Evolutionary conservation across 169 alveolate genomes (phyloP), one percentile per base, ranked within the genome.

Genomic region (Plasmodium vivax): DNA sequence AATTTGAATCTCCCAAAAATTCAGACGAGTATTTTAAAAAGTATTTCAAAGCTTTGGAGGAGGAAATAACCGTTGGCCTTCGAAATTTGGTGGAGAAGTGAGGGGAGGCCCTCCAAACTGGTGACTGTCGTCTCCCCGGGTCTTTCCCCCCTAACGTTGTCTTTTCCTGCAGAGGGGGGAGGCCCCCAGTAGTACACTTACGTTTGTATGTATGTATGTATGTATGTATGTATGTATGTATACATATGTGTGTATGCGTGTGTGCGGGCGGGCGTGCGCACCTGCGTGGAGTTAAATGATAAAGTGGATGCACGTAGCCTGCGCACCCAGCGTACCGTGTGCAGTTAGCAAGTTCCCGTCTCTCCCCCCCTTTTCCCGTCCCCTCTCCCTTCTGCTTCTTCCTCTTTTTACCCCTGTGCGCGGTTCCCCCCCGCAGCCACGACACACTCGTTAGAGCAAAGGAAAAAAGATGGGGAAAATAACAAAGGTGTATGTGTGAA

Each of bases 1-100:
- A 98, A 96, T 99, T 98, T 96, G 95, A 95, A 92, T 82, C 92
- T 36, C 95, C 95, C 3, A 92, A 92, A 72, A 92, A 92, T 45
- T 72, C 95, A 71, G 95, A 92, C 45, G 95, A 92, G 58, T 92
- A 92, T n/a, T 92, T 92, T 74, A 92, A 92, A 62, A 92, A 92
- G 45, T 92, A 92, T 36, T 92, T 92, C 77, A 92, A 92, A 16
- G 84, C 95, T 16, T 38, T 92, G 19, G 95, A 92, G 62, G 95
- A 92, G 38, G 95, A 92, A 72, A 92, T 92, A 51, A 92, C 95
- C 4, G 92, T 83, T 32, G 95, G 95, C 14, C 79, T 92, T 30
- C 32, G 95, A 73, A 92, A 92, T 74, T 43, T 92, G 43, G 92
- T 74, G 3, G 95, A 92, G 54, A 92, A 92, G 45, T 92, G 47